These are phyloP conservation scores for Hypoxylon sp. DNA, from an alignment of 2,329 filamentous ascomycete genomes.

Conservation along the genomic window DNA sequence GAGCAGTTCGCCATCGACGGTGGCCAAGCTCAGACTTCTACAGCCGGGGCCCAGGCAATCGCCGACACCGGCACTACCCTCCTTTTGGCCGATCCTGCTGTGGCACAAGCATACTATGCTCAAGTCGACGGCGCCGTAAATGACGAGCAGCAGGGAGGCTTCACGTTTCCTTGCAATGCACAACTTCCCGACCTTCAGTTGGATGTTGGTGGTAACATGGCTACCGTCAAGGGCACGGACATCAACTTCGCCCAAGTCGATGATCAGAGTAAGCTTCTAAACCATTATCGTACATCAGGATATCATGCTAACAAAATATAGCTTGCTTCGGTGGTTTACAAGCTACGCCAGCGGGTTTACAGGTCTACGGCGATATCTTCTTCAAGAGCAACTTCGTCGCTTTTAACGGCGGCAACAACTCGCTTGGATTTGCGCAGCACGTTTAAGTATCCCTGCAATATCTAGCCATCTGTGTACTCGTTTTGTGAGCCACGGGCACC, in stretches of 20 bases:
- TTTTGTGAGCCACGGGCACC: conserved; percentile 16
- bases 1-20: conserved; percentile 53
- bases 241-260: conserved; percentile 68
- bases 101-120: conserved; percentile 66
- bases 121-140: conserved; percentile 62
- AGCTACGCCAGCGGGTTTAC: conserved; percentile 67
- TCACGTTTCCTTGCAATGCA: conserved; percentile 64
- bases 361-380: conserved; percentile 75
- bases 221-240: conserved; percentile 67
- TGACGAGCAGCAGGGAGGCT: conserved; percentile 59
- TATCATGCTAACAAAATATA: conserved; percentile 45
- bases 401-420: conserved; percentile 70
- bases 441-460: conserved; percentile 62
- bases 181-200: conserved; percentile 66
- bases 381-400: conserved; percentile 74
- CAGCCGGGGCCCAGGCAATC: conserved; percentile 63
- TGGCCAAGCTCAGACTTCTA: conserved; percentile 54
- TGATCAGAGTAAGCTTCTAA: conserved; percentile 64
- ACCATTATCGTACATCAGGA: background rate
- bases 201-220: conserved; percentile 70
- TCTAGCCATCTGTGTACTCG: conserved; percentile 22
- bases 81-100: conserved; percentile 69
- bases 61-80: conserved; percentile 75
- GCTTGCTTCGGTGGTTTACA: conserved; percentile 79
- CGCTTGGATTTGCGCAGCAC: conserved; percentile 65